A percentile compares a stretch with the other conserved stretches of the same genome.
These are phyloP conservation scores for Mortierella sp. DNA, from an alignment of 371 early-diverging fungal species.

Conservation along the genomic window DNA sequence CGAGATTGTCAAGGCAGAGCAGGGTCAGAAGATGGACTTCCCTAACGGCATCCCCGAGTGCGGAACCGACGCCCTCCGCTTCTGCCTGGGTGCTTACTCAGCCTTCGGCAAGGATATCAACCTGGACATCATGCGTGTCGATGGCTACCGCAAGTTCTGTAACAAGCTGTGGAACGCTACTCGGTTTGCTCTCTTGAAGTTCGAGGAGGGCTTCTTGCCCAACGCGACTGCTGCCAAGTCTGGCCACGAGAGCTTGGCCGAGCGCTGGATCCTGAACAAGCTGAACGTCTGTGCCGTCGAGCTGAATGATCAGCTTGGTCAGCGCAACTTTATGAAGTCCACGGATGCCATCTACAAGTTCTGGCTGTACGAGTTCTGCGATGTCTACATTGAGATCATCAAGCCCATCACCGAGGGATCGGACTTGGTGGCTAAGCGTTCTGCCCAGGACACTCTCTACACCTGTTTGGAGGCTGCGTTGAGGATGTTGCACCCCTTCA, in stretches of 20 bases:
- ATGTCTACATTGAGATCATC: conserved; percentile 95
- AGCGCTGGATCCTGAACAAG: conserved; percentile 94
- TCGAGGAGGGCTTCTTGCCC: conserved; percentile 88
- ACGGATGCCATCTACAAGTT: conserved; percentile 93
- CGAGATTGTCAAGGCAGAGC: conserved; percentile 91
- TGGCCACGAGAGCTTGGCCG: conserved; percentile 89
- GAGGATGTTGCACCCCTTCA: conserved; percentile 97
- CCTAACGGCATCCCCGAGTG: conserved; percentile 99
- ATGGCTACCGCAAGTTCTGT: conserved; percentile 99
- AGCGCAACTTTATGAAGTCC: conserved; percentile 96
- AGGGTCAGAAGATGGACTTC: conserved; percentile 93
- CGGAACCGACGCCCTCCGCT: conserved; percentile 99
- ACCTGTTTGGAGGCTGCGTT: conserved; percentile 95
- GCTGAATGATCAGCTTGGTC: conserved; percentile 79
- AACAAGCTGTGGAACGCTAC: conserved; percentile 99
- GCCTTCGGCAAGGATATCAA: conserved; percentile 96
- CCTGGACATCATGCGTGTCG: conserved; percentile 96
- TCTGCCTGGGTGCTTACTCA: conserved; percentile 95
- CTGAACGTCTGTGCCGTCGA: conserved; percentile 87
- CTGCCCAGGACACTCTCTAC: conserved; percentile 88
- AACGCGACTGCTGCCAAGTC: conserved; percentile 66
- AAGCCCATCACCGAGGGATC: conserved; percentile 87
- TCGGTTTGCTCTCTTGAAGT: conserved; percentile 92
- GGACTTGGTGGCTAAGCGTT: conserved; percentile 64
- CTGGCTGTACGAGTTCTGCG: conserved; percentile 98